A percentile compares a stretch with the other conserved stretches of the same genome.
Conservation (phyloP, 495 filamentous ascomycete species). For the Penicillium silybi region DNA sequence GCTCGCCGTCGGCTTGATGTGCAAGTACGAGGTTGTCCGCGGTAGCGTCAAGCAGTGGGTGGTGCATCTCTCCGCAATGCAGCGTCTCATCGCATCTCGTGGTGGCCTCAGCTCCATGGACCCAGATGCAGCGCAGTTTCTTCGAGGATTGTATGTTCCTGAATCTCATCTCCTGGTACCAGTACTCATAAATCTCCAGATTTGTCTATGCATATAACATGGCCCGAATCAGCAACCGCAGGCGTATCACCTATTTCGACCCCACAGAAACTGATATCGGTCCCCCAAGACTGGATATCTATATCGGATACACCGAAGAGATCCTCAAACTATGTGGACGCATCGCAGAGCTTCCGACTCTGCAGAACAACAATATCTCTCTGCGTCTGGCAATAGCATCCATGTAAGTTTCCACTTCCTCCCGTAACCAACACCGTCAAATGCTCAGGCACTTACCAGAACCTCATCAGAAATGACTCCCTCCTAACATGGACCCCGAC, state of each 20-base stretch:
- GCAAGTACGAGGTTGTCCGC: slow-evolving; percentile 44
- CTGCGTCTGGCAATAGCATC: slow-evolving; percentile 27
- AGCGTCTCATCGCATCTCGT: slow-evolving; percentile 36
- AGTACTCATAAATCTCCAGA: slow-evolving; percentile 11
- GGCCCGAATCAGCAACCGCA: slow-evolving; percentile 37
- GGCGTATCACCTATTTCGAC: slow-evolving; percentile 16
- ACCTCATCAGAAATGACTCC: slow-evolving; percentile 28
- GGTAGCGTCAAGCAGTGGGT: slow-evolving; percentile 44
- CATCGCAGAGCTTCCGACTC: slow-evolving; percentile 33
- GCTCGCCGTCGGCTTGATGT: slow-evolving; percentile 39
- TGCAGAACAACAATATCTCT: slow-evolving; percentile 23
- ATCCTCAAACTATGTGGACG: slow-evolving; percentile 37
- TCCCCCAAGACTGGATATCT: slow-evolving; percentile 38
- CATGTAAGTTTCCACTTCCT: slow-evolving; percentile 24
- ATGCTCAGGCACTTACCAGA: background rate
- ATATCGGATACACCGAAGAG: slow-evolving; percentile 44
- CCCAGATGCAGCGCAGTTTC: slow-evolving; percentile 33
- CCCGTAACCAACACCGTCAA: background rate
- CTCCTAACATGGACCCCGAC: slow-evolving; percentile 37
- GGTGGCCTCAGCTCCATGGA: slow-evolving; percentile 35
- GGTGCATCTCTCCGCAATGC: slow-evolving; percentile 38
- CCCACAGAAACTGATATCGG: slow-evolving; percentile 22
- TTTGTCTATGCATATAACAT: slow-evolving; percentile 41
- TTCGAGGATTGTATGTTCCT: slow-evolving; percentile 37
- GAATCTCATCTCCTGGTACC: background rate